Evolutionary conservation across 2,329 filamentous ascomycete species (phyloP).

Genomic region (Exutisphaerella laricina): DNA sequence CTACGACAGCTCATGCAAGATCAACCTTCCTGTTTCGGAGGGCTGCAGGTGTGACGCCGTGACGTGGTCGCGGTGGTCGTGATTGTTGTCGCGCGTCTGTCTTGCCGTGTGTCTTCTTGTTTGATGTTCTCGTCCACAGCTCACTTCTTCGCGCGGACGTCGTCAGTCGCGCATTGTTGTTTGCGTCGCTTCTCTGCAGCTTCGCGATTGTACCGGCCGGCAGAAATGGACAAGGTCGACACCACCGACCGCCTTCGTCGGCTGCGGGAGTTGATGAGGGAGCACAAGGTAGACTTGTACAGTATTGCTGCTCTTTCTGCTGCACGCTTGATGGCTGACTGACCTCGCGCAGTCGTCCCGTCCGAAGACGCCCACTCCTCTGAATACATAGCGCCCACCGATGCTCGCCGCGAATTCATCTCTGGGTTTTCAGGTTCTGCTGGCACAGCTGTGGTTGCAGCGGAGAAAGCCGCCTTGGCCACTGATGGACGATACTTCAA

Average conservation of each 20-base stretch:
- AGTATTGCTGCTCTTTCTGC: constrained; percentile 54
- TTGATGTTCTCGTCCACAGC: constrained; percentile 12
- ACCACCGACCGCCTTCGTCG: constrained; percentile 69
- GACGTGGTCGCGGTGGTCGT: not conserved
- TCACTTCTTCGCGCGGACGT: constrained; percentile 8
- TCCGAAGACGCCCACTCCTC: constrained; percentile 97
- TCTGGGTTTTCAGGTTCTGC: constrained; percentile 93
- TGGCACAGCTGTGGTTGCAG: constrained; percentile 82
- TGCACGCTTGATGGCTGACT: constrained; percentile 35
- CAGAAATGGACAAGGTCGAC: constrained; percentile 70
- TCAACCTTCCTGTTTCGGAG: not conserved
- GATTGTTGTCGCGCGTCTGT: not conserved
- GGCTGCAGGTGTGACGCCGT: not conserved
- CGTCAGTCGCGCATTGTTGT: not conserved
- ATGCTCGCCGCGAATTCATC: constrained; percentile 85
- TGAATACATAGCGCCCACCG: constrained; percentile 96
- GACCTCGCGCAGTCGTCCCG: constrained; percentile 64
- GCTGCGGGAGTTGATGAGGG: constrained; percentile 80
- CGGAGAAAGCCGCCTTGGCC: constrained; percentile 78
- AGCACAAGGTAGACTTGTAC: constrained; percentile 84
- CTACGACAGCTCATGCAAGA: not conserved
- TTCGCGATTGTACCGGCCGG: constrained; percentile 13
- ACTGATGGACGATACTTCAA: constrained; percentile 99
- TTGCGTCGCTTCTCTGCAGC: constrained; percentile 23
- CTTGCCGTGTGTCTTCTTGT: not conserved